phyloP scores from a whole-genome alignment of 2,329 filamentous ascomycete species.

The Paecilomyces fulvus region DNA sequence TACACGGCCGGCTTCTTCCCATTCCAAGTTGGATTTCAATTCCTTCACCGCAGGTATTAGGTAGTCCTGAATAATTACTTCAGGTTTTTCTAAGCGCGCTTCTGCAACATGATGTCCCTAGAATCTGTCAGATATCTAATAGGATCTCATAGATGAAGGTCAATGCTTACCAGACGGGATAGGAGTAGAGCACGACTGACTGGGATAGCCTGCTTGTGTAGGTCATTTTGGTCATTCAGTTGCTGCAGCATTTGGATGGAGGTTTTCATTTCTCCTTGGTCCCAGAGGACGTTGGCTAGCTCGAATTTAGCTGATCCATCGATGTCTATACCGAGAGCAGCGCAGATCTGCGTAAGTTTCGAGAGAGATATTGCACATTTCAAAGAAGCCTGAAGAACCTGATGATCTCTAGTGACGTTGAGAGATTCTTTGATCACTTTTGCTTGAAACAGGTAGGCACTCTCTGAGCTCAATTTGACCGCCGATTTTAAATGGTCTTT shows the following conservation, averaged over 20 bases:
- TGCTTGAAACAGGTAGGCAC: conserved; percentile 64
- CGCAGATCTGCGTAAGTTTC: conserved; percentile 63
- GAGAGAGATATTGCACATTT: conserved; percentile 78
- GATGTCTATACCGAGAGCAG: conserved; percentile 63
- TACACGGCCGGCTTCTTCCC: conserved; percentile 72
- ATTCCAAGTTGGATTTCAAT: conserved; percentile 58
- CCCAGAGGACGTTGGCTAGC: conserved; percentile 84
- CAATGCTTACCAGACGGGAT: conserved; percentile 58
- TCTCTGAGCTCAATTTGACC: conserved; percentile 52
- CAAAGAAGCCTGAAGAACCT: conserved; percentile 75
- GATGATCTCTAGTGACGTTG: conserved; percentile 67
- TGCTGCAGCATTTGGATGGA: conserved; percentile 83
- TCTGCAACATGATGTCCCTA: conserved; percentile 79
- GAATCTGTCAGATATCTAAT: conserved; percentile 3
- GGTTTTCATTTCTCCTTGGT: conserved; percentile 78
- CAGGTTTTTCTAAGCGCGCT: conserved; percentile 82
- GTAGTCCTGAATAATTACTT: conserved; percentile 80
- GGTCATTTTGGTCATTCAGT: conserved; percentile 53
- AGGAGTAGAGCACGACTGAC: conserved; percentile 72
- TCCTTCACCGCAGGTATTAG: conserved; percentile 76
- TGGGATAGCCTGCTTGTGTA: conserved; percentile 61
- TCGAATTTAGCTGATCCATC: conserved; percentile 73
- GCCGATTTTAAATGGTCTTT: conserved; percentile 55
- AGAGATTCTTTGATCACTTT: conserved; percentile 69
- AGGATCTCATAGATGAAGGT: conserved; percentile 8